phyloP scores from a whole-genome alignment of 192 early-diverging fungal genomes.

The Chytriomyces sp. region DNA sequence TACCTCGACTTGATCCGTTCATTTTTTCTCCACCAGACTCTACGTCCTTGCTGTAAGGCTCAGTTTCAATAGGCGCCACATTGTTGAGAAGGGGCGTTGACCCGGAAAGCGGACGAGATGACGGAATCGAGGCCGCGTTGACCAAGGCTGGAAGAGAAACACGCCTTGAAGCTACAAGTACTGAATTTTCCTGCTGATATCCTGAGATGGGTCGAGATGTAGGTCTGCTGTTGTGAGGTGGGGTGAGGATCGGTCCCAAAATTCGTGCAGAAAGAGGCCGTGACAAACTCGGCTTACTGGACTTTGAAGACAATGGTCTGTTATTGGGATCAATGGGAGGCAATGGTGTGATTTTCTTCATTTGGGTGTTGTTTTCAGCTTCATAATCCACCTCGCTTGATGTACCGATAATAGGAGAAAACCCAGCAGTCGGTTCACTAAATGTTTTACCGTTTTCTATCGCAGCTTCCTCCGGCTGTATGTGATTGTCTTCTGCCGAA shows the following conservation, averaged over 20 bases:
- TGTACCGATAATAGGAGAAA: background rate
- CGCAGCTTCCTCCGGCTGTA: background rate
- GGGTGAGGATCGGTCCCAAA: conserved; percentile 11
- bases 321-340: conserved; percentile 13
- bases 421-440: background rate
- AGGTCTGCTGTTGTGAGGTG: conserved; percentile 12
- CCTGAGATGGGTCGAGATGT: conserved; percentile 16
- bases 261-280: conserved; percentile 10
- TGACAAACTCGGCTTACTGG: background rate
- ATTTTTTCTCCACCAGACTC: too few species aligned
- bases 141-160: conserved; percentile 15
- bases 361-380: background rate
- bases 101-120: conserved; percentile 13
- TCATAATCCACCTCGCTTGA: background rate
- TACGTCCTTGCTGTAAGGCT: too few species aligned
- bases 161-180: background rate
- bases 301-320: background rate
- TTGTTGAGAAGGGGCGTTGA: background rate
- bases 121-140: conserved; percentile 9
- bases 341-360: conserved; percentile 2
- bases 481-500: background rate
- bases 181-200: background rate
- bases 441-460: background rate
- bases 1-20: too few species aligned
- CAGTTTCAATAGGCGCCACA: background rate